These are phyloP conservation scores for Fusarium brevicatenulatum DNA, from an alignment of 2,329 filamentous ascomycete species.

Conservation along the genomic window DNA sequence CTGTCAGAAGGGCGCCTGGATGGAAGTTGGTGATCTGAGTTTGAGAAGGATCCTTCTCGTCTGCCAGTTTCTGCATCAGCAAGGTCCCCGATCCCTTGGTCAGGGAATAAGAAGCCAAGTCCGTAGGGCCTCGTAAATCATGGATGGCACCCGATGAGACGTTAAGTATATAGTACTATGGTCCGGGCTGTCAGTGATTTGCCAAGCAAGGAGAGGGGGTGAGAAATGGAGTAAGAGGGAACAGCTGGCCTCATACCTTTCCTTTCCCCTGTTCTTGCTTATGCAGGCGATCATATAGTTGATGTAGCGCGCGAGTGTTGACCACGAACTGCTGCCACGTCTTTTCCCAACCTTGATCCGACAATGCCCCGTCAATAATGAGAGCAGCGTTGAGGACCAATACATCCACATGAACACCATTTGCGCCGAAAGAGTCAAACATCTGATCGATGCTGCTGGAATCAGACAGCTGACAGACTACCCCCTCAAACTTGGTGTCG, in stretches of 20 bases:
- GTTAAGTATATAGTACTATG: neutral
- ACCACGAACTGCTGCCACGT: neutral
- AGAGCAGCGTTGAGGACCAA: neutral
- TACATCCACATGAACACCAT: neutral
- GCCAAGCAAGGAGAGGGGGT: neutral
- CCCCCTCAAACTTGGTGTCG: neutral
- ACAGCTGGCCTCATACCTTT: neutral
- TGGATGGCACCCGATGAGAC: constrained; percentile 1
- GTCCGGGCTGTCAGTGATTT: neutral
- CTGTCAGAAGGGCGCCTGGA: neutral
- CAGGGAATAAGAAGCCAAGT: neutral
- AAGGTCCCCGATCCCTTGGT: neutral
- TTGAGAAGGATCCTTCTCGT: neutral
- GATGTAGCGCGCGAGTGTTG: neutral
- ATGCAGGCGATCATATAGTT: neutral
- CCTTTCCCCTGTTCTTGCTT: neutral
- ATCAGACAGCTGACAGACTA: neutral
- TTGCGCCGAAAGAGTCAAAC: neutral
- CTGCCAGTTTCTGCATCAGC: neutral
- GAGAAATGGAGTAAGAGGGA: neutral
- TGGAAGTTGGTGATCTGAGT: neutral
- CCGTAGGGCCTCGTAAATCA: neutral
- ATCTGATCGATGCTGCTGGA: neutral
- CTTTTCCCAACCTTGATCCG: neutral
- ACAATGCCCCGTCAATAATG: neutral